These are phyloP conservation scores for Phytophthora rubi DNA, from an alignment of 352 stramenopile species.

Conservation along the genomic window DNA sequence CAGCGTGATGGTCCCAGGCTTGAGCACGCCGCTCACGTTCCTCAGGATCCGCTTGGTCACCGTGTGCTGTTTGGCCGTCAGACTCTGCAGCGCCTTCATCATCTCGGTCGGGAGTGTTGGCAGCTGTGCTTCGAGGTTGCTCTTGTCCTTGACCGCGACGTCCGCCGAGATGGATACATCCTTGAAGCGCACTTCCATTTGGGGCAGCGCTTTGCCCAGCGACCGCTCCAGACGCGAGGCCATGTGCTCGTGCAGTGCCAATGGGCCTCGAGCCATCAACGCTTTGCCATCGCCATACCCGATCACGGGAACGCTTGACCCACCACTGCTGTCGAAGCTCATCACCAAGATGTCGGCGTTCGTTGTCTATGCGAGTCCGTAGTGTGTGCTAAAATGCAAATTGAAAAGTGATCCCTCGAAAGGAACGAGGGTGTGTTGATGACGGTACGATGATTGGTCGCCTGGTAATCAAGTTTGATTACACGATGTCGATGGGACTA, in stretches of 20 bases:
- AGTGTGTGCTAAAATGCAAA: not conserved
- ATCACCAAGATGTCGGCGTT: not conserved
- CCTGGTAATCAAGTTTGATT: not conserved
- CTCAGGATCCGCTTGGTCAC: constrained; percentile 26
- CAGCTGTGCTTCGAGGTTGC: constrained; percentile 14
- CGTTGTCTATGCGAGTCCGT: not conserved
- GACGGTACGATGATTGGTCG: not conserved
- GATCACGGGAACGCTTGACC: not conserved
- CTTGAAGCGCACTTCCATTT: constrained; percentile 33
- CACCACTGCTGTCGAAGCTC: not conserved
- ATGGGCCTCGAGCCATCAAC: constrained; percentile 13
- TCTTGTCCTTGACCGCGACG: constrained; percentile 24
- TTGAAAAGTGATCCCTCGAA: not conserved
- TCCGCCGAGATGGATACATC: constrained; percentile 15
- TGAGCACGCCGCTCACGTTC: constrained; percentile 30
- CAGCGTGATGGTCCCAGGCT: constrained; percentile 19
- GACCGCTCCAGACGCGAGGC: constrained; percentile 21
- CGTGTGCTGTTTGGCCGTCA: constrained; percentile 18
- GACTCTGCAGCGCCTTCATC: constrained; percentile 20
- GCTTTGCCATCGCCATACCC: constrained; percentile 14
- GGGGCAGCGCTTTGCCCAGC: constrained; percentile 35
- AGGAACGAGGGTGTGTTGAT: not conserved
- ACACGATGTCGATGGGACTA: not conserved
- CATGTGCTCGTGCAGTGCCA: constrained; percentile 11
- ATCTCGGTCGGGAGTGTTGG: constrained; percentile 32